A percentile compares a stretch with the other conserved stretches of the same genome.
Conservation (phyloP, 306 rosid genomes). For the Quercus robur region DNA sequence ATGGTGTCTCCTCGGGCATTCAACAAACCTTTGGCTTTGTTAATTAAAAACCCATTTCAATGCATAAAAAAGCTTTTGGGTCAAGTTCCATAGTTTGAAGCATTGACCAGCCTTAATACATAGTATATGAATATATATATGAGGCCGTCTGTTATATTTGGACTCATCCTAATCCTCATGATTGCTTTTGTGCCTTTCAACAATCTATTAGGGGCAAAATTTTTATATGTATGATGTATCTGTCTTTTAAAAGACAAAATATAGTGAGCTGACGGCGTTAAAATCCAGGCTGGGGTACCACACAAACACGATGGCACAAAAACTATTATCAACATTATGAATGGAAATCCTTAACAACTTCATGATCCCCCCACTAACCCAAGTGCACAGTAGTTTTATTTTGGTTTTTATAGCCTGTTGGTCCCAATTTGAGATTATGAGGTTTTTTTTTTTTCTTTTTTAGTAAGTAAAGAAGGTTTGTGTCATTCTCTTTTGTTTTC, state of each 20-base stretch:
- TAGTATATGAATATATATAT: not conserved
- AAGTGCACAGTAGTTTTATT: slow-evolving; percentile 19
- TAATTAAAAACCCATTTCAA: slow-evolving; percentile 19
- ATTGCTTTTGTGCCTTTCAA: slow-evolving; percentile 25
- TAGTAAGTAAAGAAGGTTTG: not conserved
- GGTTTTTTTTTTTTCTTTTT: not conserved
- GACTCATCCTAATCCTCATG: slow-evolving; percentile 23
- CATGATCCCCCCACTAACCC: slow-evolving; percentile 42
- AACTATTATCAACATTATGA: slow-evolving; percentile 13
- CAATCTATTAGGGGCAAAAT: slow-evolving; percentile 14
- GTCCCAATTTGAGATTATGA: not conserved
- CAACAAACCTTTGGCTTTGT: slow-evolving; percentile 10
- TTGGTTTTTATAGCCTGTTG: slow-evolving; percentile 6
- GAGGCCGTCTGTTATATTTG: slow-evolving; percentile 19
- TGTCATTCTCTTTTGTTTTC: not conserved
- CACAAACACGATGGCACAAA: not conserved
- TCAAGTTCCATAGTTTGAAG: slow-evolving; percentile 24
- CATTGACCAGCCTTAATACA: slow-evolving; percentile 5
- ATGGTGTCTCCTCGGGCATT: slow-evolving; percentile 12
- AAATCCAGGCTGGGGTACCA: slow-evolving; percentile 31
- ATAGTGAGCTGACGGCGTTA: slow-evolving; percentile 61
- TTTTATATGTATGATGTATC: not conserved
- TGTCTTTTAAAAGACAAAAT: slow-evolving; percentile 19
- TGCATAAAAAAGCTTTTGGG: slow-evolving; percentile 4
- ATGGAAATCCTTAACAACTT: slow-evolving; percentile 19